Conservation (phyloP, 2,329 filamentous ascomycete species). For the Colletotrichum brevisporum region DNA sequence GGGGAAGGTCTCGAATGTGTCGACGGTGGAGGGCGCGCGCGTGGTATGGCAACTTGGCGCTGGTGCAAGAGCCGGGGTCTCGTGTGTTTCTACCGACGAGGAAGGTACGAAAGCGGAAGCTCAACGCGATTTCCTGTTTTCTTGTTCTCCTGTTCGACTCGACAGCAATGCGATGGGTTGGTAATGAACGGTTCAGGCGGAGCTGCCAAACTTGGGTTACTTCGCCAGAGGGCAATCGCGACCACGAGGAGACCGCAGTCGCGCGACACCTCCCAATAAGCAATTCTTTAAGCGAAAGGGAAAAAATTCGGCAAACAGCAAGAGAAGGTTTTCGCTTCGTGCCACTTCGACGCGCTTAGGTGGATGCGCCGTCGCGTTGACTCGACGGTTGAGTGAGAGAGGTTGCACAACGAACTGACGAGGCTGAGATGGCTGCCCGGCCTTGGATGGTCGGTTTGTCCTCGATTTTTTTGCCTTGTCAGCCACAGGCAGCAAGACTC, state of each 20-base stretch:
- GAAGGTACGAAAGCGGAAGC: background rate
- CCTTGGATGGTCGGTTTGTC: slow-evolving; percentile 30
- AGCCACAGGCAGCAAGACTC: slow-evolving; percentile 16
- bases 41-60: background rate
- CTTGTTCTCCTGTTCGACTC: background rate
- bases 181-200: slow-evolving; percentile 7
- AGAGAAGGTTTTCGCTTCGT: background rate
- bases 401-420: slow-evolving; percentile 33
- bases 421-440: slow-evolving; percentile 39
- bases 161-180: slow-evolving; percentile 3
- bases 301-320: slow-evolving; percentile 11
- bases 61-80: background rate
- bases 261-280: slow-evolving; percentile 5
- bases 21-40: background rate
- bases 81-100: background rate
- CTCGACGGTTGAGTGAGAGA: slow-evolving; percentile 36
- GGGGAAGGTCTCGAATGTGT: background rate
- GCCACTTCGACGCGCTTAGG: slow-evolving; percentile 31
- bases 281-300: slow-evolving; percentile 10
- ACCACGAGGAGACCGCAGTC: slow-evolving; percentile 10
- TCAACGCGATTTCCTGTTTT: background rate
- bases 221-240: background rate
- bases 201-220: slow-evolving; percentile 4
- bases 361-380: slow-evolving; percentile 38
- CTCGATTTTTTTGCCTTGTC: slow-evolving; percentile 29